These are phyloP conservation scores for Schoenoplectus triqueter DNA, from an alignment of 202 grass and related monocot species.

Conservation along the genomic window DNA sequence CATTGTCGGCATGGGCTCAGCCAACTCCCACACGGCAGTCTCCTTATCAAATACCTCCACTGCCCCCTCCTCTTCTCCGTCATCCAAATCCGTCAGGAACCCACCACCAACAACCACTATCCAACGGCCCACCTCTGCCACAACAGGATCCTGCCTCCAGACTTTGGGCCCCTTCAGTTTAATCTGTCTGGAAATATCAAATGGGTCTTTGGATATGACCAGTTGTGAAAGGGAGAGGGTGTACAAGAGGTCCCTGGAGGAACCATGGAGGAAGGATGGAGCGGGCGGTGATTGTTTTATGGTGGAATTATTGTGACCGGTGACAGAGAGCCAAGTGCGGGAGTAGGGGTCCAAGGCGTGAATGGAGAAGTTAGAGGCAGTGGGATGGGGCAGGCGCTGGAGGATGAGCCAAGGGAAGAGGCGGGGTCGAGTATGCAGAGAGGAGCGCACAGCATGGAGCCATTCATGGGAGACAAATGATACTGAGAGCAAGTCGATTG, in stretches of 20 bases:
- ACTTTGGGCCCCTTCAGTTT: constrained; percentile 46
- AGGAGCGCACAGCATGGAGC: constrained; percentile 62
- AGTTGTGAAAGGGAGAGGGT: constrained; percentile 60
- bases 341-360: constrained; percentile 67
- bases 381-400: constrained; percentile 40
- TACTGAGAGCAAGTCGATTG: constrained; percentile 59
- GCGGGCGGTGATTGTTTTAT: not conserved
- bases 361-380: constrained; percentile 14
- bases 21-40: constrained; percentile 44
- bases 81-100: constrained; percentile 52
- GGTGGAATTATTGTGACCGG: constrained; percentile 36
- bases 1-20: constrained; percentile 58
- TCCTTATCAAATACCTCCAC: constrained; percentile 60
- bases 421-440: constrained; percentile 48
- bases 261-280: constrained; percentile 44
- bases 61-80: constrained; percentile 42
- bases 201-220: constrained; percentile 57
- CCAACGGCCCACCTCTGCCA: constrained; percentile 58
- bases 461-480: constrained; percentile 63
- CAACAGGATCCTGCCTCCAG: constrained; percentile 81
- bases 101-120: constrained; percentile 69
- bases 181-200: constrained; percentile 40
- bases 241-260: constrained; percentile 61
- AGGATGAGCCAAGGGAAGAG: constrained; percentile 71
- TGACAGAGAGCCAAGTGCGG: constrained; percentile 49